A percentile compares a stretch with the other conserved stretches of the same genome.
phyloP scores from a whole-genome alignment of 306 rosid species.

The Bauhinia variegata region DNA sequence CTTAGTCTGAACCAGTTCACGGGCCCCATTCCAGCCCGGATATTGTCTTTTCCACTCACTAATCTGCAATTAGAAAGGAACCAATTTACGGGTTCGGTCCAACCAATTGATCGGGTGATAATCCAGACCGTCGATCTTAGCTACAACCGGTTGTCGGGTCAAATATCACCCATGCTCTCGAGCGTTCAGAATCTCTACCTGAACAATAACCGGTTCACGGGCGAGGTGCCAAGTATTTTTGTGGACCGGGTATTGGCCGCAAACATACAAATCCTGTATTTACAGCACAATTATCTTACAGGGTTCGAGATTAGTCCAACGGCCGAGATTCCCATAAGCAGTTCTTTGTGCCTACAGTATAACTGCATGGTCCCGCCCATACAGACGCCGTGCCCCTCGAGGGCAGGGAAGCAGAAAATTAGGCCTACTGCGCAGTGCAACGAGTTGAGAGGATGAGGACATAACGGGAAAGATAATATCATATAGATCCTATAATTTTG shows the following conservation, averaged over 20 bases:
- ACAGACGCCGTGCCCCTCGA: constrained; percentile 80
- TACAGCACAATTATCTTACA: constrained; percentile 90
- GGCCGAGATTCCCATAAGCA: constrained; percentile 93
- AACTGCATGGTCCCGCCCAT: constrained; percentile 98
- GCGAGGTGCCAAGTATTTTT: constrained; percentile 74
- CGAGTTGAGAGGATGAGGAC: constrained; percentile 69
- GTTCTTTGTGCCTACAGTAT: constrained; percentile 87
- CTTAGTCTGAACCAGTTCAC: constrained; percentile 79
- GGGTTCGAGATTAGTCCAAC: constrained; percentile 92
- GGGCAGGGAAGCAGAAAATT: constrained; percentile 72
- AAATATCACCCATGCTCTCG: constrained; percentile 70
- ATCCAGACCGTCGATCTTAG: constrained; percentile 89
- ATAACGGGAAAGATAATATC: too few species aligned
- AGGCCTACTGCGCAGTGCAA: constrained; percentile 80
- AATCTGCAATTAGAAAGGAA: constrained; percentile 78
- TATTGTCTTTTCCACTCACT: constrained; percentile 73
- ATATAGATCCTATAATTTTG: neutral
- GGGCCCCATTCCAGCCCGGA: constrained; percentile 67
- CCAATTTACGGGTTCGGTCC: constrained; percentile 62
- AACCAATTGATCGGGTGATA: constrained; percentile 63
- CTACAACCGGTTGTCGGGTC: constrained; percentile 71
- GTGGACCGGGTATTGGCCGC: constrained; percentile 75
- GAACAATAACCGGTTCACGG: constrained; percentile 85
- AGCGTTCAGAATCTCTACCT: constrained; percentile 83
- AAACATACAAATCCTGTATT: constrained; percentile 68